Conservation (phyloP, 805 yeast genomes). For the Wickerhamomyces alni region DNA sequence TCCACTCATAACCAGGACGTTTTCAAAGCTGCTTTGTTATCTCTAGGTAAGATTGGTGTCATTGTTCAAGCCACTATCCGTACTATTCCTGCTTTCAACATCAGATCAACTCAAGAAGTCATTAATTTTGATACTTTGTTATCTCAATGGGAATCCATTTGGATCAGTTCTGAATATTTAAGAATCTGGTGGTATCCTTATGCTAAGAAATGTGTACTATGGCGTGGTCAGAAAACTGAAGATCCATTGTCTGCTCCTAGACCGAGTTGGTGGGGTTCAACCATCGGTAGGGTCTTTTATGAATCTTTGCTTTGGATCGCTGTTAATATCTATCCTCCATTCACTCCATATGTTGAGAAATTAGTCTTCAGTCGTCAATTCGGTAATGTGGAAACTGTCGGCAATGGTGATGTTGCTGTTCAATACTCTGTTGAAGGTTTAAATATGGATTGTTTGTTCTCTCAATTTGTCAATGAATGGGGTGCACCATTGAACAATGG, state of each 20-base stretch:
- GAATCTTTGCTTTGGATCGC: constrained; percentile 75
- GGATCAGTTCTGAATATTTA: constrained; percentile 87
- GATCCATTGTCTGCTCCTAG: constrained; percentile 61
- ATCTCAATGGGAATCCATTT: constrained; percentile 66
- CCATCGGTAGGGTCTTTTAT: constrained; percentile 71
- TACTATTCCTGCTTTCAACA: constrained; percentile 75
- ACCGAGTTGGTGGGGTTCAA: constrained; percentile 81
- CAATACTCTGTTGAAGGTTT: constrained; percentile 81
- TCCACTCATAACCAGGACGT: constrained; percentile 56
- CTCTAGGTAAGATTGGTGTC: constrained; percentile 88
- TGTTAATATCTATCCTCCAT: constrained; percentile 62
- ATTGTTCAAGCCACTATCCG: constrained; percentile 82
- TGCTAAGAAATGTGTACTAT: constrained; percentile 73
- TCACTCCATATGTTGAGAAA: constrained; percentile 80
- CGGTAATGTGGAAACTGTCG: constrained; percentile 63
- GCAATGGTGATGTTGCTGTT: constrained; percentile 57
- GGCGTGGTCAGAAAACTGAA: constrained; percentile 81
- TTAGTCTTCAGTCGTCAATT: constrained; percentile 84
- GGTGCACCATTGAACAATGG: constrained; percentile 85
- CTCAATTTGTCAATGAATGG: constrained; percentile 96
- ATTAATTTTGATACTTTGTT: constrained; percentile 71
- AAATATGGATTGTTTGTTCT: constrained; percentile 92
- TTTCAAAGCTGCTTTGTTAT: constrained; percentile 76
- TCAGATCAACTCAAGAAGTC: constrained; percentile 77
- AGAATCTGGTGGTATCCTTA: constrained; percentile 99